Base-by-base conservation (phyloP, 768 basidiomycete genomes). In the Cyclocybe cylindracea region DNA sequence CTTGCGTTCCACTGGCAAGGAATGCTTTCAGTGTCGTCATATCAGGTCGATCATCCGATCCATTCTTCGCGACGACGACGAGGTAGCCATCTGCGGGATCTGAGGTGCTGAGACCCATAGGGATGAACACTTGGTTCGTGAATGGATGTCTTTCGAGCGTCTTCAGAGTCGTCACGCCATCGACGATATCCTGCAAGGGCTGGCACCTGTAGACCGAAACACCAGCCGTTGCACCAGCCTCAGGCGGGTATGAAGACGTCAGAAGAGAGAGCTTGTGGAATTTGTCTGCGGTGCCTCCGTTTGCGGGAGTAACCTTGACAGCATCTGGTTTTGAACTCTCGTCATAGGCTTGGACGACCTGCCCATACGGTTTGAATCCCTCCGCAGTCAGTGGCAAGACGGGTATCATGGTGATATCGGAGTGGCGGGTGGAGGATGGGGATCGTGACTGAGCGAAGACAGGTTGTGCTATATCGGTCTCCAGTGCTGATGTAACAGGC, bases 41-140 rank as follows among this genome's bases (percentile, higher is more conserved):
- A 63, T 96, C 86, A 1, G 97, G 97, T 57, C 75, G 74, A 65
- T 89, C 91, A 56, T 94, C 83, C 7, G 54, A 57, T 2, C 88
- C 91, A 53, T 89, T 93, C 62, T 87, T 69, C 9, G 93, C 91
- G 1, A 94, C 96, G 13, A 96, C 85, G 9, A 95, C 92, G 39
- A 98, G 72, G 66, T 96, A 96, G 33, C 71, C 67, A 19, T 71
- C 68, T 0, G 78, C 80, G 5, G 80, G 72, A 18, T 81, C 79
- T 19, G 56, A 79, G 38, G 59, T 67, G 18, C 80, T 83, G 37
- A 71, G 68, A 4, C 93, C 91, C 91, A 98, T 94, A 7, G 97
- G 96, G 50, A 98, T 82, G 68, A 98, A 98, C 5, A 89, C 86
- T 66, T 98, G 96, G 58, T 87, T 96, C 10, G 91, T 95, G 66